phyloP scores from a whole-genome alignment of 2,329 filamentous ascomycete species.

The Talaromyces albobiverticillius region DNA sequence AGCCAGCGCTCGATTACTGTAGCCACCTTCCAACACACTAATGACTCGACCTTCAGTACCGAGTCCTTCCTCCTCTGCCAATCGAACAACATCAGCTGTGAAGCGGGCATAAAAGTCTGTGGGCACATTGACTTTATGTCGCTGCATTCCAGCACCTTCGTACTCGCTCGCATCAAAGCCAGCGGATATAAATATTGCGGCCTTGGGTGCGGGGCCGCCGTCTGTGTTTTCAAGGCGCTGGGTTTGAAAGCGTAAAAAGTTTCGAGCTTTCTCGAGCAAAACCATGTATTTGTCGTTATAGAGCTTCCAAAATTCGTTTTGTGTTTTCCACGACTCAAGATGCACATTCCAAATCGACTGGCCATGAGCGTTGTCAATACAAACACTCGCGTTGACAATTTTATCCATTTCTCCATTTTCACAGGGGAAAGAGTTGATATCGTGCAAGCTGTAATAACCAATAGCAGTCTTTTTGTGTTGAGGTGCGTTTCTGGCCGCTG shows the following conservation, averaged over 20 bases:
- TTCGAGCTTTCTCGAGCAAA: slow-evolving; percentile 75
- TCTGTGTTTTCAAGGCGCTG: slow-evolving; percentile 58
- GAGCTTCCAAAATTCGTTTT: slow-evolving; percentile 81
- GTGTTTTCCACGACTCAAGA: slow-evolving; percentile 78
- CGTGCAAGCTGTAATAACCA: slow-evolving; percentile 94
- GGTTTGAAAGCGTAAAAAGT: slow-evolving; percentile 72
- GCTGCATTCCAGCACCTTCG: slow-evolving; percentile 89
- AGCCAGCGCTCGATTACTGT: slow-evolving; percentile 84
- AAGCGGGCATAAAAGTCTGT: slow-evolving; percentile 95
- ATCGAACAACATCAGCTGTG: slow-evolving; percentile 75
- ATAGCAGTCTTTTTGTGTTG: slow-evolving; percentile 80
- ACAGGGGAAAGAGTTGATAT: slow-evolving; percentile 98
- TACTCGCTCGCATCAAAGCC: slow-evolving; percentile 97
- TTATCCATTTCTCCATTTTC: slow-evolving; percentile 92
- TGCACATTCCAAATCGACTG: slow-evolving; percentile 98
- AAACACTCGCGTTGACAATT: slow-evolving; percentile 88
- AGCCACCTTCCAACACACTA: slow-evolving; percentile 93
- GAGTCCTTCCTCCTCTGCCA: slow-evolving; percentile 76
- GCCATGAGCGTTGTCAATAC: slow-evolving; percentile 89
- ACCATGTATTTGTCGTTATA: slow-evolving; percentile 77
- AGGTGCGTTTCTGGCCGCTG: slow-evolving; percentile 66
- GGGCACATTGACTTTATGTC: slow-evolving; percentile 91
- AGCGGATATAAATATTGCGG: slow-evolving; percentile 90
- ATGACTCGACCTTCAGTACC: slow-evolving; percentile 80
- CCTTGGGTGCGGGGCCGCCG: slow-evolving; percentile 65